Percentiles rank a stretch among this genome's conserved stretches.
These are phyloP conservation scores for Triticum turgidum DNA, from an alignment of 176 grass and related monocot genomes.

Conservation along the genomic window DNA sequence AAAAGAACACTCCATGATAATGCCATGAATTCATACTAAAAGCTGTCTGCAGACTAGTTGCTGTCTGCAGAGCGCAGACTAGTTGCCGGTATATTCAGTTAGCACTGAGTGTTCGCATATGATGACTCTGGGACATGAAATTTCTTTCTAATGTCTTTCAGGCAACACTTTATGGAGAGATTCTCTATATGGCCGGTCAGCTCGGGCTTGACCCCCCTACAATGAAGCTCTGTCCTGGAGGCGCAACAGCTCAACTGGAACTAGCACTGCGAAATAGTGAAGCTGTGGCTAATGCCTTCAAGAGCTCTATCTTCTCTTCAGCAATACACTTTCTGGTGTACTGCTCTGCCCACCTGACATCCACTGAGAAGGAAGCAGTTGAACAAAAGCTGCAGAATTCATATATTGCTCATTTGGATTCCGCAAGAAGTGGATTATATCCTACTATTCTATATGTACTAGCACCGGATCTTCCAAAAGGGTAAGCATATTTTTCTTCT, in stretches of 20 bases:
- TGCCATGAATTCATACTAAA: conserved; percentile 4
- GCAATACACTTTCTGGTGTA: conserved; percentile 80
- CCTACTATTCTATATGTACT: conserved; percentile 79
- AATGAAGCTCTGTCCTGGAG: conserved; percentile 68
- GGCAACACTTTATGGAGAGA: conserved; percentile 75
- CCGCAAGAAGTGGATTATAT: conserved; percentile 29
- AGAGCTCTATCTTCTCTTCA: conserved; percentile 66
- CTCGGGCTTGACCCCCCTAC: conserved; percentile 85
- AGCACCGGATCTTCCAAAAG: conserved; percentile 83
- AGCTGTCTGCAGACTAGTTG: background rate
- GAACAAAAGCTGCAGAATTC: conserved; percentile 48
- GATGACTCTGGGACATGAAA: background rate
- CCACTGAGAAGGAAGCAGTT: conserved; percentile 50
- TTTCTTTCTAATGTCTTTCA: conserved; percentile 31
- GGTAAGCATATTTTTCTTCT: conserved; percentile 40
- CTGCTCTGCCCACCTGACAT: conserved; percentile 61
- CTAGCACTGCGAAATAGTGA: conserved; percentile 72
- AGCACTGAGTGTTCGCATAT: background rate
- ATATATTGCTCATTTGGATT: conserved; percentile 34
- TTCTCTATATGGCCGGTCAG: conserved; percentile 93
- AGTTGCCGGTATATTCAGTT: background rate
- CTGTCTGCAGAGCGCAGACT: background rate
- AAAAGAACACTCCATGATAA: background rate
- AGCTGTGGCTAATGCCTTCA: conserved; percentile 77
- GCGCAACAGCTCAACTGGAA: conserved; percentile 62